Base-by-base conservation (phyloP, 768 basidiomycete genomes). In the Suillus lakei region DNA sequence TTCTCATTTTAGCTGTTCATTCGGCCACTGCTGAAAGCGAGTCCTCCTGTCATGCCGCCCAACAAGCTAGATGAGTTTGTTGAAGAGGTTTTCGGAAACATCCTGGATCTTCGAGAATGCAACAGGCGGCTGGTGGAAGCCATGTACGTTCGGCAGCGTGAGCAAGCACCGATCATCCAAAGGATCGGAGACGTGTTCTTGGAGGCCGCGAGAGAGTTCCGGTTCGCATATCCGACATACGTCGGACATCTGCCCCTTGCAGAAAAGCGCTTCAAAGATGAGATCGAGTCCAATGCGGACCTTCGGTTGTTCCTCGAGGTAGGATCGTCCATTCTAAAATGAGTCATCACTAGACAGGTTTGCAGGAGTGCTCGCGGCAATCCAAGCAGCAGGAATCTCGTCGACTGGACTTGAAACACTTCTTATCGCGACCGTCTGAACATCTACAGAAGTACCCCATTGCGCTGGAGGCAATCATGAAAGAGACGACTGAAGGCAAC, bases 121-220 rank as follows among this genome's bases (percentile, higher is more conserved):
- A 94, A 92, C 71, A 84, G 88, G 36, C 84, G 88, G 13, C 82
- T 98, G n/a, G 83, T 98, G 18, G 93, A 96, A 71, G 86, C 91
- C 4, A 86, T 98, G 79, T 88, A 90, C 69, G 90, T 95, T 48
- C 88, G 95, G 36, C 95, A 98, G 73, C 78, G 76, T 43, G 95
- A 98, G 73, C 91, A 96, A 67, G 86, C 85, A 0, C 91, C 92
- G 0, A 85, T 98, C 61, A 93, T 99, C 41, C 85, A 88, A 66
- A 84, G 86, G 48, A 92, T 98, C 28, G 96, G 97, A 0, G 95
- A 97, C 72, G 86, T 98, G 55, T 94, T 97, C 74, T 81, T 98
- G 44, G 86, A 90, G 32, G 91, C 92, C 7, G 96, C 95, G 0
- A 87, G 92, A 6, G 92, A 96, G 71, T 98, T 98, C 80, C 85